A percentile compares a stretch with the other conserved stretches of the same genome.
Evolutionary conservation across 768 basidiomycete genomes (phyloP).

Genomic region (Phanerodontia chrysosporium): DNA sequence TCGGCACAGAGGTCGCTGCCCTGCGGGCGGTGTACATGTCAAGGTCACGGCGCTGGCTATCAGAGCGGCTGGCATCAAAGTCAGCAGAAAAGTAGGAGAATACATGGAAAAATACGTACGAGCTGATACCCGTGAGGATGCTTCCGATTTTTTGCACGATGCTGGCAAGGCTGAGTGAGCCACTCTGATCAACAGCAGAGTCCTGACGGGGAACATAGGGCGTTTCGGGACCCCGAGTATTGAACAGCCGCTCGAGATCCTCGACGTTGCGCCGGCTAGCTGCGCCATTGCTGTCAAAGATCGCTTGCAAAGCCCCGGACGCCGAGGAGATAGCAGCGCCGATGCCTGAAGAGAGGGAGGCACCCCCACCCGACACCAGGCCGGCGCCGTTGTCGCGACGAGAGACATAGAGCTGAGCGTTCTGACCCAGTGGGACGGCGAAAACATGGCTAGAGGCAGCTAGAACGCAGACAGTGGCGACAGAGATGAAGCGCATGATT

Average conservation of each 20-base stretch:
- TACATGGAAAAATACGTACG: neutral
- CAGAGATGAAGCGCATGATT: conserved; percentile 2
- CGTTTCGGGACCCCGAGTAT: neutral
- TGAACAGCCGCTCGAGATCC: neutral
- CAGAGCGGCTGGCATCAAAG: neutral
- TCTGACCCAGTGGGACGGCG: neutral
- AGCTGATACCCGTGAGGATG: neutral
- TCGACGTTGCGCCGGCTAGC: neutral
- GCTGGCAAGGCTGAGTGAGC: neutral
- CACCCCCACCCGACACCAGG: neutral
- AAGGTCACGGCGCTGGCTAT: conserved; percentile 1
- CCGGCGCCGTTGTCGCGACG: neutral
- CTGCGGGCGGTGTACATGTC: neutral
- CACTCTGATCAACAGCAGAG: neutral
- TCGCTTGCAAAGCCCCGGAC: neutral
- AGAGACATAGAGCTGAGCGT: neutral
- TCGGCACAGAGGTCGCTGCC: too few species aligned
- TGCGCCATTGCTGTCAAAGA: neutral
- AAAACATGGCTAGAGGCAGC: neutral
- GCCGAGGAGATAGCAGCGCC: neutral
- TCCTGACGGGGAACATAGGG: neutral
- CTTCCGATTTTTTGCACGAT: neutral
- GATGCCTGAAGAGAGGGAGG: neutral
- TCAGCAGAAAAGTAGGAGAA: neutral
- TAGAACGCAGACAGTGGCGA: neutral